Evolutionary conservation across 2,329 filamentous ascomycete species (phyloP).

Genomic region (Ilyonectria destructans): DNA sequence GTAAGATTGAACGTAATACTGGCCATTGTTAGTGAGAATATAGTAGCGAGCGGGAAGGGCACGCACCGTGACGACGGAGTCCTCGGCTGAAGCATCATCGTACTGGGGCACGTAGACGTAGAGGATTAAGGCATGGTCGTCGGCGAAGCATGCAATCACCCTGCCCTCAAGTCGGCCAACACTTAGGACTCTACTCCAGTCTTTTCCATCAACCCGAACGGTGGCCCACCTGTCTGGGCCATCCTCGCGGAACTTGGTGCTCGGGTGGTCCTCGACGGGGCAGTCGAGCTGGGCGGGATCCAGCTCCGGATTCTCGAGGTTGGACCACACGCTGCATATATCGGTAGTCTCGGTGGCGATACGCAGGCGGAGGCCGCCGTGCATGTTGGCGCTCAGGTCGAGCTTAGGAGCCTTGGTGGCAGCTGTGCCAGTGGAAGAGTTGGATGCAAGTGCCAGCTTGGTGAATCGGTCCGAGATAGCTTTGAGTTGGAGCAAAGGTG

Average conservation of each 20-base stretch:
- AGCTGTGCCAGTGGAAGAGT: slow-evolving; percentile 58
- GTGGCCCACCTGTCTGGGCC: slow-evolving; percentile 90
- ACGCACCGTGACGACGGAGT: slow-evolving; percentile 82
- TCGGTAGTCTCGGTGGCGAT: slow-evolving; percentile 88
- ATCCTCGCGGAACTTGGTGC: slow-evolving; percentile 82
- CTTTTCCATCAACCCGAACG: slow-evolving; percentile 91
- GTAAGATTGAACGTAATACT: slow-evolving; percentile 64
- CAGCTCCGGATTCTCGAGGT: slow-evolving; percentile 88
- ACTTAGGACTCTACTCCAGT: slow-evolving; percentile 95
- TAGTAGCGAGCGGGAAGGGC: slow-evolving; percentile 22
- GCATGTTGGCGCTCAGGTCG: slow-evolving; percentile 94
- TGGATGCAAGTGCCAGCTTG: slow-evolving; percentile 78
- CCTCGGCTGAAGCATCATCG: slow-evolving; percentile 76
- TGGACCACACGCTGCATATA: slow-evolving; percentile 89
- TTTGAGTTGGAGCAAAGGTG: slow-evolving; percentile 90
- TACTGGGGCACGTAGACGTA: slow-evolving; percentile 86
- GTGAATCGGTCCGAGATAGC: slow-evolving; percentile 97
- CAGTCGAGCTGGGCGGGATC: slow-evolving; percentile 83
- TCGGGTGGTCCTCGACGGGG: slow-evolving; percentile 85
- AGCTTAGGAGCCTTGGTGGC: slow-evolving; percentile 75
- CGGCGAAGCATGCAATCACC: slow-evolving; percentile 92
- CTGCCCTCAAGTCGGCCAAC: slow-evolving; percentile 91
- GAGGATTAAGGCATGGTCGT: slow-evolving; percentile 85
- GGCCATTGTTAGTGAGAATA: slow-evolving; percentile 41
- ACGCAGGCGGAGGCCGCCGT: slow-evolving; percentile 85